Percentiles rank a stretch among this genome's conserved stretches.
phyloP scores from a whole-genome alignment of 345 rosid species.

The Laguncularia racemosa region DNA sequence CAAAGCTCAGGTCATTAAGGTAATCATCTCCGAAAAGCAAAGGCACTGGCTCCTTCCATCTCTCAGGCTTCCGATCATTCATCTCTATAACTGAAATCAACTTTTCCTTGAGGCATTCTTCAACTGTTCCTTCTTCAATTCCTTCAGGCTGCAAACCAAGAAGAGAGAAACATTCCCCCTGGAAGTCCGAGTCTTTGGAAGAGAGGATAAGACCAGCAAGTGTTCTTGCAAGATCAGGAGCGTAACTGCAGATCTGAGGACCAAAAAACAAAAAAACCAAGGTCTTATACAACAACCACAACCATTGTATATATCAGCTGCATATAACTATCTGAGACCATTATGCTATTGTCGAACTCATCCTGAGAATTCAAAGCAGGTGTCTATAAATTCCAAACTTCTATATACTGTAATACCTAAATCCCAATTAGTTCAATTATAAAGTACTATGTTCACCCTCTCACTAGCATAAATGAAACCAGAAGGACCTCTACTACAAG shows the following conservation, averaged over 20 bases:
- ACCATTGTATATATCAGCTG: neutral
- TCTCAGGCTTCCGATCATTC: slow-evolving; percentile 55
- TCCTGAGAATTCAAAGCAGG: neutral
- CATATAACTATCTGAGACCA: neutral
- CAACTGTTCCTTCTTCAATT: slow-evolving; percentile 25
- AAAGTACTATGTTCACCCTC: no score
- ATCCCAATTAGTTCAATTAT: no score
- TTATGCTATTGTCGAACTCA: neutral
- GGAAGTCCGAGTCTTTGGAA: slow-evolving; percentile 58
- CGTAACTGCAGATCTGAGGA: slow-evolving; percentile 64
- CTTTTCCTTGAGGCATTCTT: slow-evolving; percentile 60
- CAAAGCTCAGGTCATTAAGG: slow-evolving; percentile 26
- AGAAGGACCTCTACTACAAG: neutral
- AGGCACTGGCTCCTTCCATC: slow-evolving; percentile 46
- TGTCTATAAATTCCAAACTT: no score
- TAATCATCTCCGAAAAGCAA: slow-evolving; percentile 46
- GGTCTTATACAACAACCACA: neutral
- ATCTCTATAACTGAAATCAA: slow-evolving; percentile 51
- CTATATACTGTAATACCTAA: no score
- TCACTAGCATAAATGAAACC: neutral
- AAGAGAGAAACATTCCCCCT: slow-evolving; percentile 67
- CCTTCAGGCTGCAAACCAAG: slow-evolving; percentile 51
- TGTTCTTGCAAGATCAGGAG: slow-evolving; percentile 85
- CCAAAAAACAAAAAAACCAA: neutral
- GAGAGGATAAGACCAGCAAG: slow-evolving; percentile 67